phyloP scores from a whole-genome alignment of 2,329 filamentous ascomycete genomes.

The Intubia oerlemansii region DNA sequence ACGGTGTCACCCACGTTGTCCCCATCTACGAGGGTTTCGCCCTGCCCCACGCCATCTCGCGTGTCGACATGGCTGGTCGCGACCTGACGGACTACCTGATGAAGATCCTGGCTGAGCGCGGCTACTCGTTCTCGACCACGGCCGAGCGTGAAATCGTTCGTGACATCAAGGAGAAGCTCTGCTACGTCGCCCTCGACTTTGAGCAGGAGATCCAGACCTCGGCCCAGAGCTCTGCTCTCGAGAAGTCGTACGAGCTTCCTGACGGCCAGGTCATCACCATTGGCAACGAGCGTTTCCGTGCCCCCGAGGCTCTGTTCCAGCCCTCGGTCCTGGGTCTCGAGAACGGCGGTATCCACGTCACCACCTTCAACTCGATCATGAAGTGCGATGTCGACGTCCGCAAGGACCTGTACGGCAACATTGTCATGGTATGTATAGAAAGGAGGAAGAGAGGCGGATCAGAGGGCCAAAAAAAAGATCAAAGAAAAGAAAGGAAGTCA shows the following conservation, averaged over 20 bases:
- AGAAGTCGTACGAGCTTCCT: conserved; percentile 99
- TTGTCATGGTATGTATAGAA: conserved; percentile 64
- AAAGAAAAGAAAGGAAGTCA: too few relatives aligned
- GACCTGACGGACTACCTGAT: conserved; percentile 99
- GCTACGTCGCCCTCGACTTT: conserved; percentile 99
- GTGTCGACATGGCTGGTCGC: conserved; percentile 99
- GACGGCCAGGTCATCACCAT: conserved; percentile 99
- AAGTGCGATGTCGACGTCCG: conserved; percentile 99
- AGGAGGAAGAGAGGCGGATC: background rate
- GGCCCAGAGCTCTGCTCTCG: conserved; percentile 92
- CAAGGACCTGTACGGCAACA: conserved; percentile 99
- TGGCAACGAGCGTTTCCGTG: conserved; percentile 99
- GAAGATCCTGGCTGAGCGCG: conserved; percentile 99
- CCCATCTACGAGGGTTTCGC: conserved; percentile 99
- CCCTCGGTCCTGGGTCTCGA: conserved; percentile 95
- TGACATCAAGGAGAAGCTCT: conserved; percentile 99
- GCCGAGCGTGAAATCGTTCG: conserved; percentile 99
- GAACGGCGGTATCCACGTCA: conserved; percentile 97
- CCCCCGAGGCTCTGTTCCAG: conserved; percentile 98
- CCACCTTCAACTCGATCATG: conserved; percentile 99
- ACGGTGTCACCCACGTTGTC: conserved; percentile 99
- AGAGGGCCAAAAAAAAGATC: too few relatives aligned
- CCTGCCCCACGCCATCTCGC: conserved; percentile 97
- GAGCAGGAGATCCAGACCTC: conserved; percentile 99
- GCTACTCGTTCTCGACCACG: conserved; percentile 98